Base-by-base conservation (phyloP, 2,329 filamentous ascomycete genomes). In the Stachybotrys chartarum region DNA sequence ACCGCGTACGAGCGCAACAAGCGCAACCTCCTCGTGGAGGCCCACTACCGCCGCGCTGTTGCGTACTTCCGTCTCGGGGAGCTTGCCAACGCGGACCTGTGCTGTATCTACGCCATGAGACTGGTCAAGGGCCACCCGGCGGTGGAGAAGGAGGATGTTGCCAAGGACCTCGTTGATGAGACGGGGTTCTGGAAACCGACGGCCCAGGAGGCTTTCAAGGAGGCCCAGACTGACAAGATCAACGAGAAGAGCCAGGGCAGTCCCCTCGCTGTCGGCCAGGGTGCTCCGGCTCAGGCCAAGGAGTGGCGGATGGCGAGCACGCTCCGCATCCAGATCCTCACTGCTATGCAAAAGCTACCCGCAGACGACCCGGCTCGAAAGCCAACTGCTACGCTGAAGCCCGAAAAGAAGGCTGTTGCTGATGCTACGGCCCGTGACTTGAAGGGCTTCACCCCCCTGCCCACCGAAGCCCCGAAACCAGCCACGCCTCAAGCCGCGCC, bases 1-100 rank as follows among this genome's bases (percentile, higher is more conserved):
- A 72, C 79, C 5, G 87, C 86, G 3, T 75, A 75, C 30, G 78
- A 86, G 59, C 87, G 93, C 46, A 88, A 82, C 35, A 88, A 86
- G 64, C 84, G 88, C 52, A 84, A 90, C 60, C 79, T 88, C 32
- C 90, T 97, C 69, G 79, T 85, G 50, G 83, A 90, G n/a, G 87
- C 90, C 1, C 90, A 97, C 65, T 83, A 94, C 64, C 84, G 92
- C 62, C 84, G 93, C 44, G 88, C 84, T 6, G 83, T 96, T 12
- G 81, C 87, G 11, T 78, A 93, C 30, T 88, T 84, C 69, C 82
- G 85, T 51, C 75, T 91, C 46, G 83, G 82, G 39, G 79, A 83
- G 54, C 90, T 85, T 63, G 91, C 86, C 4, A 87, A 97, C 70
- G 87, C 91, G 1, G 81, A 86, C 56, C 81, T 84, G 61, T 83